A percentile compares a stretch with the other conserved stretches of the same genome.
Evolutionary conservation across 192 early-diverging fungal genomes (phyloP).

Genomic region (Chytriomyces hyalinus): DNA sequence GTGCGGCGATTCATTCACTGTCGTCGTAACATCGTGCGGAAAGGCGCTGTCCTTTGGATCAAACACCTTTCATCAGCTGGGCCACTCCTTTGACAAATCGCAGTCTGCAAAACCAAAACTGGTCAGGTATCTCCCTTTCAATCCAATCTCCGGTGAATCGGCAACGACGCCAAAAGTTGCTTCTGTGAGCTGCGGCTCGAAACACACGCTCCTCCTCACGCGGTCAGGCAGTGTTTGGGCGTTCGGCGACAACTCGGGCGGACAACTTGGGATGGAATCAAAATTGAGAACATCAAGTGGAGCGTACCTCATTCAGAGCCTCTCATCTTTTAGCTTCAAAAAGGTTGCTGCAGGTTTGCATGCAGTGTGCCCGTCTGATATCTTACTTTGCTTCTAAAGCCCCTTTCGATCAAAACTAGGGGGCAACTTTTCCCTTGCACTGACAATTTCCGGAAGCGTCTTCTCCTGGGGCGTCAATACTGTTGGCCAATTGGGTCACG

Average conservation of each 20-base stretch:
- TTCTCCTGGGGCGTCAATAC: conserved; percentile 28
- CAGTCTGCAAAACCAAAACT: conserved; percentile 9
- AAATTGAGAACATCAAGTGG: neutral
- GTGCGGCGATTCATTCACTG: conserved; percentile 14
- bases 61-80: conserved; percentile 5
- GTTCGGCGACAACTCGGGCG: conserved; percentile 20
- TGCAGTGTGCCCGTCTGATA: too few species aligned
- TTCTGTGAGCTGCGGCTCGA: neutral
- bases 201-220: conserved; percentile 13
- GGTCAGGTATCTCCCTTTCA: conserved; percentile 10
- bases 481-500: conserved; percentile 19
- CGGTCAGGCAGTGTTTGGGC: conserved; percentile 14
- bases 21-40: conserved; percentile 21
- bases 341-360: conserved; percentile 10
- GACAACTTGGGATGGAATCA: conserved; percentile 1
- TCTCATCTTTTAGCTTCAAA: conserved; percentile 1
- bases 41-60: conserved; percentile 24
- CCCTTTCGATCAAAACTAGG: neutral
- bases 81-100: conserved; percentile 16
- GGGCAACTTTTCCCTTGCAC: conserved; percentile 8
- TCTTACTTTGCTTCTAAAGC: too few species aligned
- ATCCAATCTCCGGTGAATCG: neutral
- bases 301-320: neutral
- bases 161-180: neutral
- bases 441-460: conserved; percentile 26